phyloP scores from a whole-genome alignment of 805 yeast species.

The Suhomyces sp. region DNA sequence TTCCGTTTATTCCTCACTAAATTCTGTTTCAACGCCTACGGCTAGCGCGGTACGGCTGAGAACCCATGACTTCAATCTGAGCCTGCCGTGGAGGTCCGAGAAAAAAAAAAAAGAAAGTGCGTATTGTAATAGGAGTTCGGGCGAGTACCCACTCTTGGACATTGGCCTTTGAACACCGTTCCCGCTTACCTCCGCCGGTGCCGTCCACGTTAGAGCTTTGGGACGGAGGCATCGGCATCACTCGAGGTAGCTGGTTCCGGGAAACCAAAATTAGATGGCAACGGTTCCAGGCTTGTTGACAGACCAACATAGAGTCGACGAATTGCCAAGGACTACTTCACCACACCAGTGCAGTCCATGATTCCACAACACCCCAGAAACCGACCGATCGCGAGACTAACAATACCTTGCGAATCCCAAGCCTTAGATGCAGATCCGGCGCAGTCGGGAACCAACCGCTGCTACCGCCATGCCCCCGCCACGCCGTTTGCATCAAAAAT shows the following conservation, averaged over 20 bases:
- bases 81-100: slow-evolving; percentile 4
- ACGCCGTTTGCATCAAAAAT: background rate
- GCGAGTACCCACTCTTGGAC: background rate
- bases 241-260: background rate
- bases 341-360: background rate
- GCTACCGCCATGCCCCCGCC: slow-evolving; percentile 3
- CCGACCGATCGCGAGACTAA: background rate
- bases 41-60: slow-evolving; percentile 5
- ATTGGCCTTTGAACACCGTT: background rate
- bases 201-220: background rate
- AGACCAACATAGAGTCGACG: background rate
- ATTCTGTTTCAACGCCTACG: background rate
- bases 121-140: background rate
- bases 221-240: background rate
- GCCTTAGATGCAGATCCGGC: slow-evolving; percentile 3
- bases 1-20: background rate
- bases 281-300: background rate
- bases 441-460: slow-evolving; percentile 1
- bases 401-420: background rate
- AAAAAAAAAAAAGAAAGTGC: background rate
- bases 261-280: background rate
- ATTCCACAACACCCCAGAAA: background rate
- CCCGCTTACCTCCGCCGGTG: background rate
- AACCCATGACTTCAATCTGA: background rate
- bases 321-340: background rate